phyloP scores from a whole-genome alignment of 2,329 filamentous ascomycete genomes.

The Arthrobotrys conoides region DNA sequence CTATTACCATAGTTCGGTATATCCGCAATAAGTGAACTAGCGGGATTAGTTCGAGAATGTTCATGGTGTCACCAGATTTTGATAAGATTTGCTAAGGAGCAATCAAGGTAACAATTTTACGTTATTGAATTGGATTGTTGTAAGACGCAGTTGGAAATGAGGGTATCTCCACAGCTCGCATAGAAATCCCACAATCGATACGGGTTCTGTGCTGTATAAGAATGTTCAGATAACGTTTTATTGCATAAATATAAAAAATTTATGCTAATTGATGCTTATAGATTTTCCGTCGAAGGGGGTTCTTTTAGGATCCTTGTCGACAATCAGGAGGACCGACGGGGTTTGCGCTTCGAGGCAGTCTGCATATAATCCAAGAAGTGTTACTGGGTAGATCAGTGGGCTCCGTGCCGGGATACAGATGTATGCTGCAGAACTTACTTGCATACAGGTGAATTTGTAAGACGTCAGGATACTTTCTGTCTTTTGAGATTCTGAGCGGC shows the following conservation, averaged over 20 bases:
- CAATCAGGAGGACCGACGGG: conserved; percentile 31
- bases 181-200: conserved; percentile 49
- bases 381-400: conserved; percentile 22
- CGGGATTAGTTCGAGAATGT: conserved; percentile 7
- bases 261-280: conserved; percentile 9
- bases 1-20: not conserved
- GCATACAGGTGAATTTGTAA: conserved; percentile 57
- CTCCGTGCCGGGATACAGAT: conserved; percentile 20
- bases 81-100: conserved; percentile 46
- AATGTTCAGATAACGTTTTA: conserved; percentile 21
- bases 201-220: conserved; percentile 2
- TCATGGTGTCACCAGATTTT: conserved; percentile 47
- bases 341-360: conserved; percentile 32
- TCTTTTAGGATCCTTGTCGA: conserved; percentile 36
- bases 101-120: conserved; percentile 27
- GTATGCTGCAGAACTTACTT: conserved; percentile 56
- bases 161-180: conserved; percentile 48
- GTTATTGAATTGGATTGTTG: conserved; percentile 18
- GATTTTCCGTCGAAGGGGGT: conserved; percentile 26
- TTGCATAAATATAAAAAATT: conserved; percentile 15
- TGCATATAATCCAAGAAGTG: conserved; percentile 21
- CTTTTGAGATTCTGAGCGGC: conserved; percentile 10
- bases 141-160: conserved; percentile 27
- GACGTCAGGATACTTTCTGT: conserved; percentile 24
- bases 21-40: not conserved